Conservation (phyloP, 495 filamentous ascomycete species). For the Penicillium lagena region DNA sequence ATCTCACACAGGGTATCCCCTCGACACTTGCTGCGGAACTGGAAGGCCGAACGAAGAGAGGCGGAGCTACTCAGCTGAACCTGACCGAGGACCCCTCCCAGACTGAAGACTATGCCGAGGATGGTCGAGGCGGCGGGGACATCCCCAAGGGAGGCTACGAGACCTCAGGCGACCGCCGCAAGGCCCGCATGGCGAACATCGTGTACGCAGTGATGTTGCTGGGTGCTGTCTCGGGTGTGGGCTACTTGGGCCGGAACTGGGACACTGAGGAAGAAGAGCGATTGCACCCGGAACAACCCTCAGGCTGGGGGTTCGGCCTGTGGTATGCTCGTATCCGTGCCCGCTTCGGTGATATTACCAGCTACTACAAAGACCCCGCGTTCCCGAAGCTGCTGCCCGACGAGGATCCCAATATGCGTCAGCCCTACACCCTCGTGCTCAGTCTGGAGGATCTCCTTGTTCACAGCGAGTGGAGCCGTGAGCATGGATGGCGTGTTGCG, state of each 20-base stretch:
- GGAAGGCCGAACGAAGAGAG: conserved; percentile 48
- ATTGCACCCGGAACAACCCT: conserved; percentile 62
- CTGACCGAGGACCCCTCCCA: conserved; percentile 52
- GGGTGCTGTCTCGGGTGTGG: conserved; percentile 43
- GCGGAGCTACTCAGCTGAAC: conserved; percentile 36
- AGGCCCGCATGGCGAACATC: conserved; percentile 62
- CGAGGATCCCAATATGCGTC: conserved; percentile 68
- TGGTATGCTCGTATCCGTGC: conserved; percentile 77
- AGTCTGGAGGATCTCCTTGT: conserved; percentile 91
- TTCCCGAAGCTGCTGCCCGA: conserved; percentile 93
- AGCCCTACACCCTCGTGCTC: conserved; percentile 89
- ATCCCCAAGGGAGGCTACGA: conserved; percentile 80
- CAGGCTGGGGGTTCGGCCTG: conserved; percentile 63
- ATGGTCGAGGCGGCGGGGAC: conserved; percentile 46
- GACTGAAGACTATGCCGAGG: conserved; percentile 39
- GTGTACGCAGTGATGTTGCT: conserved; percentile 51
- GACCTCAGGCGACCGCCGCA: conserved; percentile 78
- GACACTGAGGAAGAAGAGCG: conserved; percentile 62
- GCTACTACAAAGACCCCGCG: conserved; percentile 93
- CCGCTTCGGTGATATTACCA: conserved; percentile 62
- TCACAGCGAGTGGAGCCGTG: conserved; percentile 86
- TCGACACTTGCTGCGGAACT: conserved; percentile 72
- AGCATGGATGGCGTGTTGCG: conserved; percentile 92
- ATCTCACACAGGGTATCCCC: conserved; percentile 86
- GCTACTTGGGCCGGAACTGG: conserved; percentile 82